phyloP scores from a whole-genome alignment of 2,329 filamentous ascomycete genomes.

The Chaetomium sp. region DNA sequence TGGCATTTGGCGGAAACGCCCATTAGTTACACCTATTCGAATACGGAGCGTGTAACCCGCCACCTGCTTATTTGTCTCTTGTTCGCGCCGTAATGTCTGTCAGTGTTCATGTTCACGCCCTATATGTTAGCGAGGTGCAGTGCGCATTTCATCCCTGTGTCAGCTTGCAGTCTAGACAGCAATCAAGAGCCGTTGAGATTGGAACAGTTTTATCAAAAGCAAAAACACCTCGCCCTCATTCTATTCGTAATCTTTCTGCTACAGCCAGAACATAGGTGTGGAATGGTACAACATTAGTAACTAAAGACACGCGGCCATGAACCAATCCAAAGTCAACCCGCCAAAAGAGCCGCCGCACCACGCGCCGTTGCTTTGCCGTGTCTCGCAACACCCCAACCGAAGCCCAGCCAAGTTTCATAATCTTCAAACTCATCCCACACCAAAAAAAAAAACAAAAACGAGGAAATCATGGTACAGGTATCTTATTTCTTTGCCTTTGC shows the following conservation, averaged over 20 bases:
- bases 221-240: conserved; percentile 14
- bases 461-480: conserved; percentile 14
- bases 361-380: conserved; percentile 8
- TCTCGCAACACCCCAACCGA: conserved; percentile 5
- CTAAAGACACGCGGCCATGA: neutral
- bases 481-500: conserved; percentile 1
- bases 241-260: conserved; percentile 16
- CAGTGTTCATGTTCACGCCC: neutral
- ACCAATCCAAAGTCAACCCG: conserved; percentile 1
- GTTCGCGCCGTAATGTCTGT: neutral
- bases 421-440: conserved; percentile 1
- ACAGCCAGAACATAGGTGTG: conserved; percentile 6
- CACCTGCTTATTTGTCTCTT: neutral
- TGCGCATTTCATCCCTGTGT: too few relatives aligned
- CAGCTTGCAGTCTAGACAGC: too few relatives aligned
- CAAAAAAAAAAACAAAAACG: conserved; percentile 8
- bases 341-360: neutral
- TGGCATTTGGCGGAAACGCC: neutral
- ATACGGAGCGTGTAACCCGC: neutral
- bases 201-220: neutral
- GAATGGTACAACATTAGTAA: conserved; percentile 15
- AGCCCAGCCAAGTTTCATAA: conserved; percentile 6
- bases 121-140: neutral
- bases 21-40: neutral
- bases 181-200: neutral